Evolutionary conservation across 805 yeast species (phyloP).

Genomic region (Candida quercuum): DNA sequence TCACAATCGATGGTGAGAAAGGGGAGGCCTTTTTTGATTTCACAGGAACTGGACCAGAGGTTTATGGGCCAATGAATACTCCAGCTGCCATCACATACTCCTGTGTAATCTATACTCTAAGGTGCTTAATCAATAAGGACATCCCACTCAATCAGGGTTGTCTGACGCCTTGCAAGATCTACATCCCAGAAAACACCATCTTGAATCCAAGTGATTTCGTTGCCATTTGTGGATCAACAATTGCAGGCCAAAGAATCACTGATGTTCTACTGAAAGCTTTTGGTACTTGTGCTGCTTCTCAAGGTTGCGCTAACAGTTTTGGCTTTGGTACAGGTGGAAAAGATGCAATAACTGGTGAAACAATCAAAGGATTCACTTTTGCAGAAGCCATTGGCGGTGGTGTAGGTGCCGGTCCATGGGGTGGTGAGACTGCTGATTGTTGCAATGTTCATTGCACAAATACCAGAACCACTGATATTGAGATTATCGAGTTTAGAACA

Average conservation of each 20-base stretch:
- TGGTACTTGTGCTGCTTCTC: slow-evolving; percentile 52
- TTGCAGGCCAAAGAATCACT: slow-evolving; percentile 49
- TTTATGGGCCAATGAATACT: slow-evolving; percentile 48
- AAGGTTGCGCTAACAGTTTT: slow-evolving; percentile 53
- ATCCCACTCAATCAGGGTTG: slow-evolving; percentile 57
- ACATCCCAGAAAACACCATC: slow-evolving; percentile 29
- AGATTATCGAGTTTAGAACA: slow-evolving; percentile 45
- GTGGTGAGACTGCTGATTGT: slow-evolving; percentile 68
- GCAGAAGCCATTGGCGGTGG: slow-evolving; percentile 55
- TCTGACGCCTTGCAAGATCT: slow-evolving; percentile 37
- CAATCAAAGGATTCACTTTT: slow-evolving; percentile 45
- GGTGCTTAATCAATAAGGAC: slow-evolving; percentile 45
- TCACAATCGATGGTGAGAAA: slow-evolving; percentile 34
- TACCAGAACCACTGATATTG: slow-evolving; percentile 51
- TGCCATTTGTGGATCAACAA: slow-evolving; percentile 49
- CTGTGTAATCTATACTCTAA: slow-evolving; percentile 46
- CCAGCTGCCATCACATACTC: slow-evolving; percentile 50
- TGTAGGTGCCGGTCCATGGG: slow-evolving; percentile 45
- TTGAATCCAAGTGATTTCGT: slow-evolving; percentile 35
- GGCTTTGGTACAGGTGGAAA: slow-evolving; percentile 48
- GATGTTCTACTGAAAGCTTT: slow-evolving; percentile 50
- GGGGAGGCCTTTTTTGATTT: slow-evolving; percentile 45
- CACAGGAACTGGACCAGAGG: slow-evolving; percentile 45
- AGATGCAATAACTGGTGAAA: slow-evolving; percentile 32
- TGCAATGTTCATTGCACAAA: slow-evolving; percentile 47